Evolutionary conservation across 78 protist species (phyloP).

Genomic region (Speleostelium caveatum): DNA sequence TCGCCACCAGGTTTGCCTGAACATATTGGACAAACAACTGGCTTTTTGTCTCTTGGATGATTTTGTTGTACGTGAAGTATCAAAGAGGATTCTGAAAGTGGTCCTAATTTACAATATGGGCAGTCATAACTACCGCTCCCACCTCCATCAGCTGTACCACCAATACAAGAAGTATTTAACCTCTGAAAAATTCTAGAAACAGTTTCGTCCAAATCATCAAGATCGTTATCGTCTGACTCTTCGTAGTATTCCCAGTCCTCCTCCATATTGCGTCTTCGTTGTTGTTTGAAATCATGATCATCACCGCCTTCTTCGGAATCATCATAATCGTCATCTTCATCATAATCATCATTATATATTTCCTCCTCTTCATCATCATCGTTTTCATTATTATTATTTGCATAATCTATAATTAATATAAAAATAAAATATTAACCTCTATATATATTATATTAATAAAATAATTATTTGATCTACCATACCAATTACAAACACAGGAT

Average conservation of each 20-base stretch:
- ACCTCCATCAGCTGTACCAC: neutral
- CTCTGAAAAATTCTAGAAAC: neutral
- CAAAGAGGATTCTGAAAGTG: neutral
- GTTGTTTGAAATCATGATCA: too few species aligned
- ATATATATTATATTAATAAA: neutral
- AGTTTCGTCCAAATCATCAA: neutral
- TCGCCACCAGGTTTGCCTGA: conserved; percentile 32
- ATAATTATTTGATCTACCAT: neutral
- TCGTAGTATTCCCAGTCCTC: neutral
- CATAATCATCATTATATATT: neutral
- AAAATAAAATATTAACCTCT: neutral
- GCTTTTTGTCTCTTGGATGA: conserved; percentile 13
- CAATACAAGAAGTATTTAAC: neutral
- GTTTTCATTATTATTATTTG: neutral
- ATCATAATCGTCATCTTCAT: neutral
- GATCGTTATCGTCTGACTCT: neutral
- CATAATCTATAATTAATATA: neutral
- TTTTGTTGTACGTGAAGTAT: neutral
- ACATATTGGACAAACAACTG: conserved; percentile 51
- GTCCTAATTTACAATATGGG: conserved; percentile 14
- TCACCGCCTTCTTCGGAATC: neutral
- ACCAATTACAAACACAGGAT: neutral
- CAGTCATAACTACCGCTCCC: neutral
- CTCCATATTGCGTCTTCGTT: too few species aligned
- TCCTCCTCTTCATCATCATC: conserved; percentile 3